These are phyloP conservation scores for Pistacia integerrima DNA, from an alignment of 345 rosid genomes.

Conservation along the genomic window DNA sequence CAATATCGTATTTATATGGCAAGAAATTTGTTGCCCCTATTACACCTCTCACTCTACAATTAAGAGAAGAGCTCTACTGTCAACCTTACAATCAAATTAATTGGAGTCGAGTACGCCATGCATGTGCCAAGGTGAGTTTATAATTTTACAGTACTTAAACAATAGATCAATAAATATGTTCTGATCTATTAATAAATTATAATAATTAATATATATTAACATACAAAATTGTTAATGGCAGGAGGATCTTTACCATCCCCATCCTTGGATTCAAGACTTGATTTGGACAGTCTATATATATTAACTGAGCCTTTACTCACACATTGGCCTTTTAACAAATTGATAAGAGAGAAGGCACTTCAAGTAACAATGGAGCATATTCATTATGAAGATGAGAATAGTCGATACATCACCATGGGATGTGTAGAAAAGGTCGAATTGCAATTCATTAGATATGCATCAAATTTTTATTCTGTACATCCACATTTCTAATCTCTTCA, in stretches of 20 bases:
- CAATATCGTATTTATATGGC: conserved; percentile 40
- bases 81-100: conserved; percentile 29
- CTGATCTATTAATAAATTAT: too few species aligned
- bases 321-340: conserved; percentile 34
- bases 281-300: conserved; percentile 33
- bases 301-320: conserved; percentile 31
- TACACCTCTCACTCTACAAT: conserved; percentile 28
- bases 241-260: conserved; percentile 42
- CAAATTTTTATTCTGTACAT: too few species aligned
- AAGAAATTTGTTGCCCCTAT: conserved; percentile 38
- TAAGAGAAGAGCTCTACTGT: conserved; percentile 33
- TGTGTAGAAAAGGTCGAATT: conserved; percentile 32
- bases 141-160: too few species aligned
- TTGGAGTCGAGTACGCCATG: conserved; percentile 34
- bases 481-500: too few species aligned
- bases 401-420: conserved; percentile 40
- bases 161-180: too few species aligned
- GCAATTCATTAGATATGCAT: not conserved
- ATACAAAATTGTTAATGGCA: conserved; percentile 4
- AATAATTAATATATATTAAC: too few species aligned
- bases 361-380: not conserved
- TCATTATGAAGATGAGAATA: conserved; percentile 41
- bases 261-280: conserved; percentile 30
- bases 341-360: conserved; percentile 29
- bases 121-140: conserved; percentile 23